Conservation (phyloP, 345 rosid genomes). For the Limnanthes douglasii region DNA sequence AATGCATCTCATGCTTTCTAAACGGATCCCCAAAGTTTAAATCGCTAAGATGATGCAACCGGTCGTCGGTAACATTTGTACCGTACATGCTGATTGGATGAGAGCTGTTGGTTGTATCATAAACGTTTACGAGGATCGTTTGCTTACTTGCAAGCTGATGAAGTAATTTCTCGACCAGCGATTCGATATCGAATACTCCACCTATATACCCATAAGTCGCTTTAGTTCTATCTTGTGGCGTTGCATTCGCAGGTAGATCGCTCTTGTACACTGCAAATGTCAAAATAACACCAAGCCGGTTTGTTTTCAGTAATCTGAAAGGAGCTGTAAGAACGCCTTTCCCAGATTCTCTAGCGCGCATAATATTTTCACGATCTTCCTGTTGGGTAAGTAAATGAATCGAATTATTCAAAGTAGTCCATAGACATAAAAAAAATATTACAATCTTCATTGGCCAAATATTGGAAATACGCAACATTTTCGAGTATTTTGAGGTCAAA, state of each 20-base stretch:
- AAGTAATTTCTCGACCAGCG: slow-evolving; percentile 85
- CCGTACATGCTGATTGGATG: slow-evolving; percentile 93
- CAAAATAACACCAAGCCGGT: slow-evolving; percentile 89
- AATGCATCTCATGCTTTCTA: slow-evolving; percentile 90
- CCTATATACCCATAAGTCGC: slow-evolving; percentile 96
- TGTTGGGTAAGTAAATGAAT: too few species aligned
- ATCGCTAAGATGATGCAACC: slow-evolving; percentile 43
- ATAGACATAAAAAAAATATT: neutral
- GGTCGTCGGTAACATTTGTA: slow-evolving; percentile 39
- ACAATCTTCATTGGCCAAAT: slow-evolving; percentile 4
- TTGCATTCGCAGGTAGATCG: slow-evolving; percentile 72
- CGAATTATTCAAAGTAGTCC: neutral
- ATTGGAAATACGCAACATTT: too few species aligned
- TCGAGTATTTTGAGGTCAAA: too few species aligned
- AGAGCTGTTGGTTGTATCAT: slow-evolving; percentile 56
- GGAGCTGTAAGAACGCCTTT: slow-evolving; percentile 97
- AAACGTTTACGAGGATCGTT: slow-evolving; percentile 80
- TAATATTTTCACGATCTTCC: slow-evolving; percentile 90
- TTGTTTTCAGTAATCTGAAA: slow-evolving; percentile 71
- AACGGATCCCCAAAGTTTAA: slow-evolving; percentile 94
- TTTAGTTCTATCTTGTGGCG: slow-evolving; percentile 64
- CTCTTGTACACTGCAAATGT: slow-evolving; percentile 84
- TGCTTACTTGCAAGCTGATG: slow-evolving; percentile 97
- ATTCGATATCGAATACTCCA: slow-evolving; percentile 82
- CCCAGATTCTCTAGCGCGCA: slow-evolving; percentile 79